Percentiles rank a stretch among this genome's conserved stretches.
Conservation (phyloP, 805 yeast genomes). For the Babjeviella inositovora region DNA sequence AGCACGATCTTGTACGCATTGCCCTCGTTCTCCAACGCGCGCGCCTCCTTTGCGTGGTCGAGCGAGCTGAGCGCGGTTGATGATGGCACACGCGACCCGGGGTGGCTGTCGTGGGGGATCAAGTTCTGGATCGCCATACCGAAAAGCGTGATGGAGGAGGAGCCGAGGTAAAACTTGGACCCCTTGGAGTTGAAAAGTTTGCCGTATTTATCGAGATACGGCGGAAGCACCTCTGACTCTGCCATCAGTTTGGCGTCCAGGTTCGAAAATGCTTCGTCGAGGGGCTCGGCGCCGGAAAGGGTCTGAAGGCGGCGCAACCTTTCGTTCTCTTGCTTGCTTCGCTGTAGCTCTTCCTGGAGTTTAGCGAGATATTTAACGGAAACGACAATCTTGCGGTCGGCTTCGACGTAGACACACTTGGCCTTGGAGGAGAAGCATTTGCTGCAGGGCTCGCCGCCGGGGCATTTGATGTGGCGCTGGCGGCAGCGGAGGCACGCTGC, state of each 20-base stretch:
- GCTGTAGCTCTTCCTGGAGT: slow-evolving; percentile 51
- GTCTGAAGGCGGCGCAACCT: slow-evolving; percentile 19
- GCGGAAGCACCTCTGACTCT: slow-evolving; percentile 43
- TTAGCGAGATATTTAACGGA: slow-evolving; percentile 55
- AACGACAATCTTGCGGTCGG: slow-evolving; percentile 56
- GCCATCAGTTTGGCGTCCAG: slow-evolving; percentile 1
- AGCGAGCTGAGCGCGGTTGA: slow-evolving; percentile 1
- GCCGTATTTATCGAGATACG: slow-evolving; percentile 58
- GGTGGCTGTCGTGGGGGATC: slow-evolving; percentile 27
- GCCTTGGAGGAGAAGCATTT: slow-evolving; percentile 40
- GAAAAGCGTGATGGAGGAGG: slow-evolving; percentile 71
- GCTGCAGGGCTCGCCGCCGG: slow-evolving; percentile 62
- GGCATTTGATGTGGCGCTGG: slow-evolving; percentile 59
- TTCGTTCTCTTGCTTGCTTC: slow-evolving; percentile 51
- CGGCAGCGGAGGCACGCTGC: slow-evolving; percentile 49
- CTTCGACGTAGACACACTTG: slow-evolving; percentile 57
- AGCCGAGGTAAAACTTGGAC: slow-evolving; percentile 61
- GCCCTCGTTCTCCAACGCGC: slow-evolving; percentile 59
- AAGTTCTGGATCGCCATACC: slow-evolving; percentile 63
- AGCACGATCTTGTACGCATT: slow-evolving; percentile 59
- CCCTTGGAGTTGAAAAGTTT: slow-evolving; percentile 61
- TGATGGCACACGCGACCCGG: slow-evolving; percentile 3
- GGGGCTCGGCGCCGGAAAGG: slow-evolving; percentile 1
- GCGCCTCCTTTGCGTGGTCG: slow-evolving; percentile 18
- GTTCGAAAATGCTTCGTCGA: background rate